Percentiles rank a stretch among this genome's conserved stretches.
These are phyloP conservation scores for Elongisporangium prolatum DNA, from an alignment of 352 stramenopile genomes.

Conservation along the genomic window DNA sequence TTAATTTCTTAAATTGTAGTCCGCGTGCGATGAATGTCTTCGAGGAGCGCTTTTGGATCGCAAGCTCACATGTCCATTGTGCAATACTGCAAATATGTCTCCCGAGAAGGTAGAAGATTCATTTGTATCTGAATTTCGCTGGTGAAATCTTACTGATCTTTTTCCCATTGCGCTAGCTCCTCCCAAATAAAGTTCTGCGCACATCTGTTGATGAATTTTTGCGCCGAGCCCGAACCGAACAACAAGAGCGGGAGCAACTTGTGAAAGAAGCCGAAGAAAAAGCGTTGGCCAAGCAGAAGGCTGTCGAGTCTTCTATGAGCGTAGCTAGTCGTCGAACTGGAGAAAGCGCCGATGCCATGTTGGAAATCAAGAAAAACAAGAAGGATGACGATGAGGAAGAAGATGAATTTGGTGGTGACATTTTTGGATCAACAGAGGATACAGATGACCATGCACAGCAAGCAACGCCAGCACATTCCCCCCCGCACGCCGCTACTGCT, in stretches of 20 bases:
- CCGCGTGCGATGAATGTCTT: constrained; percentile 79
- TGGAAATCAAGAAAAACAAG: constrained; percentile 86
- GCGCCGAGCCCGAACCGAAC: constrained; percentile 64
- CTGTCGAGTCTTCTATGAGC: constrained; percentile 46
- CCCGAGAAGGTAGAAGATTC: constrained; percentile 49
- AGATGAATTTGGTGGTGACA: constrained; percentile 83
- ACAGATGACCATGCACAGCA: constrained; percentile 24
- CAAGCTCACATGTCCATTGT: constrained; percentile 80
- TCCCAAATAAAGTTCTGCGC: constrained; percentile 78
- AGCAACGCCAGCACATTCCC: constrained; percentile 12
- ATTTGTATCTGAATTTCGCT: background rate
- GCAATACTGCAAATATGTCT: constrained; percentile 77
- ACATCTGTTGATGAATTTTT: constrained; percentile 85
- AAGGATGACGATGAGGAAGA: constrained; percentile 77
- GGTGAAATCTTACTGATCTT: background rate
- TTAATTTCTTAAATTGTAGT: constrained; percentile 44
- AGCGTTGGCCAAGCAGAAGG: constrained; percentile 74
- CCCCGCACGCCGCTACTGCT: constrained; percentile 13
- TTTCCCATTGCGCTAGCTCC: constrained; percentile 20
- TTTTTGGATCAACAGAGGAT: constrained; percentile 71
- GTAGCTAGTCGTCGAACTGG: constrained; percentile 41
- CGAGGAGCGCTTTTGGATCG: constrained; percentile 70
- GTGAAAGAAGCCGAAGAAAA: constrained; percentile 85
- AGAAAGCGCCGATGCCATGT: constrained; percentile 73
- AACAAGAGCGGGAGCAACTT: constrained; percentile 80